Conservation (phyloP, 2,329 filamentous ascomycete species). For the Albophoma yamanashiensis region DNA sequence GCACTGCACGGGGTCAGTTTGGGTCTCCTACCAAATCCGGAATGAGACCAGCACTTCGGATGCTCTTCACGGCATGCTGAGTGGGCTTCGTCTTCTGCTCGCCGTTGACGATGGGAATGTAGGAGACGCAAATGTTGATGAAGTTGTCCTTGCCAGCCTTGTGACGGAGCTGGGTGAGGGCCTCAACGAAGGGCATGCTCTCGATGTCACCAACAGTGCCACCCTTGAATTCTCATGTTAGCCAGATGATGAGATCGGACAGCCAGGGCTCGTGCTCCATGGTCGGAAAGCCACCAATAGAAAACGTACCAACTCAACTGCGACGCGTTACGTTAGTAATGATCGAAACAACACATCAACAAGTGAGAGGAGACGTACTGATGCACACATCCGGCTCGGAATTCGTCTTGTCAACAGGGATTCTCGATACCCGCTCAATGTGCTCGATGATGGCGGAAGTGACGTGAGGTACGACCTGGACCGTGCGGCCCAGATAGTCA, state of each 20-base stretch:
- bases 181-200: slow-evolving; percentile 79
- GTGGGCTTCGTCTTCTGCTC: slow-evolving; percentile 97
- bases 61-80: slow-evolving; percentile 76
- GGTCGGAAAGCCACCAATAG: not conserved
- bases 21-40: slow-evolving; percentile 50
- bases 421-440: slow-evolving; percentile 76
- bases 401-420: slow-evolving; percentile 77
- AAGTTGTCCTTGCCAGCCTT: slow-evolving; percentile 70
- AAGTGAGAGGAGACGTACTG: slow-evolving; percentile 38
- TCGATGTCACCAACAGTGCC: slow-evolving; percentile 70
- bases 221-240: slow-evolving; percentile 25
- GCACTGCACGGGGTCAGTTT: not conserved
- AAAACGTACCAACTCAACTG: slow-evolving; percentile 23
- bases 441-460: slow-evolving; percentile 88
- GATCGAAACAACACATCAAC: not conserved
- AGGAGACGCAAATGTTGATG: slow-evolving; percentile 79
- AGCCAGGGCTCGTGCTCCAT: not conserved
- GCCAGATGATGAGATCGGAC: not conserved
- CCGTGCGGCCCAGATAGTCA: slow-evolving; percentile 80
- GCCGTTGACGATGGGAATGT: slow-evolving; percentile 54
- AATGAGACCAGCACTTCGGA: slow-evolving; percentile 68
- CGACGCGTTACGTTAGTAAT: slow-evolving; percentile 9
- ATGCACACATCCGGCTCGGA: slow-evolving; percentile 88
- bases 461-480: slow-evolving; percentile 87
- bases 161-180: slow-evolving; percentile 66